Conservation (phyloP, 2,329 filamentous ascomycete genomes). For the Elsinoe perseae region DNA sequence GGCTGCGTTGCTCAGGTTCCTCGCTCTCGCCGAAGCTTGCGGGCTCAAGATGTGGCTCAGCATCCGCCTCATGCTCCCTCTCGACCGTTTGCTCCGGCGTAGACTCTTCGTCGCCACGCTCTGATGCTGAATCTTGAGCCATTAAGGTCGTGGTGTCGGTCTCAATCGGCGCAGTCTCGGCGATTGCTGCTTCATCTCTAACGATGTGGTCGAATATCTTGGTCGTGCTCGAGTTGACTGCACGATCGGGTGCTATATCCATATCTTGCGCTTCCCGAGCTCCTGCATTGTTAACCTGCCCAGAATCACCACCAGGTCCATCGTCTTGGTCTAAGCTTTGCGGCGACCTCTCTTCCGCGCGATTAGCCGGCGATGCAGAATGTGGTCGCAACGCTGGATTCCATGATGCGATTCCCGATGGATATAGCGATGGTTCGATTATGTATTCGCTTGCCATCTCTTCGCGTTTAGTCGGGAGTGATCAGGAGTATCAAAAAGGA, state of each 20-base stretch:
- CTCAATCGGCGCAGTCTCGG: not conserved
- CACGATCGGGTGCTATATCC: not conserved
- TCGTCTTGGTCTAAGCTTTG: constrained; percentile 6
- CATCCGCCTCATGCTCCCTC: too few relatives aligned
- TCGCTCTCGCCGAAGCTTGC: too few relatives aligned
- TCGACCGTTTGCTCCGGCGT: not conserved
- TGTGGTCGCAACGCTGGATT: constrained; percentile 49
- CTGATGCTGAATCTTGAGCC: not conserved
- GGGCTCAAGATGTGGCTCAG: too few relatives aligned
- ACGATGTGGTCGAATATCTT: not conserved
- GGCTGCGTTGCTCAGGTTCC: too few relatives aligned
- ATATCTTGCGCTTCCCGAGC: not conserved
- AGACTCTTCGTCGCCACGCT: not conserved
- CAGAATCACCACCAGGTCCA: not conserved
- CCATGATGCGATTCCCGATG: constrained; percentile 37
- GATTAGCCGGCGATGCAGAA: constrained; percentile 17
- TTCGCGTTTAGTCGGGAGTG: not conserved
- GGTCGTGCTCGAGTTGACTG: not conserved
- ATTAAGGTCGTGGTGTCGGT: not conserved
- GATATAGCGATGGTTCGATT: not conserved
- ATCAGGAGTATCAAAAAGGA: not conserved
- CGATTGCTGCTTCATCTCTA: not conserved
- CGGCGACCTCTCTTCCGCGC: constrained; percentile 9
- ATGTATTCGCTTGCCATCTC: not conserved
- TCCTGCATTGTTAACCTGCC: not conserved